These are phyloP conservation scores for Pistacia vera DNA, from an alignment of 345 rosid species.

Conservation along the genomic window DNA sequence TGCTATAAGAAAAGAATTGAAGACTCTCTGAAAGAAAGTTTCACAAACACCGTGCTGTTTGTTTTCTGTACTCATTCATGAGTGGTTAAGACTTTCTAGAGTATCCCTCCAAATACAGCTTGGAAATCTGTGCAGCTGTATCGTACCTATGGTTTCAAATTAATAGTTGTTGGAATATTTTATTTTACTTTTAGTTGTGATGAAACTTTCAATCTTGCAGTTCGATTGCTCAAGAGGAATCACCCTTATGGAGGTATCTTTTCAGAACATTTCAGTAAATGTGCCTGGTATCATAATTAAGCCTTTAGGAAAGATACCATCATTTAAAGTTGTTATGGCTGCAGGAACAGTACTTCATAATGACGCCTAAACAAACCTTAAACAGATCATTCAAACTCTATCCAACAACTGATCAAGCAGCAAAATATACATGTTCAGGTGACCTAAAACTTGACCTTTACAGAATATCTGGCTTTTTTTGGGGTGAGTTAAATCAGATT, in stretches of 20 bases:
- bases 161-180: slow-evolving; percentile 5
- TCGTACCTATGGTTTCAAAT: background rate
- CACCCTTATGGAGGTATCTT: slow-evolving; percentile 65
- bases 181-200: slow-evolving; percentile 5
- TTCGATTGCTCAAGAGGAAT: slow-evolving; percentile 88
- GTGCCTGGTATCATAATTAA: background rate
- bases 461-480: background rate
- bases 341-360: slow-evolving; percentile 91
- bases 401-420: slow-evolving; percentile 85
- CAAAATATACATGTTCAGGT: slow-evolving; percentile 76
- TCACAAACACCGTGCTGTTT: background rate
- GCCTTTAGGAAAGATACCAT: slow-evolving; percentile 11
- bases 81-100: background rate
- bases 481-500: slow-evolving; percentile 8
- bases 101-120: background rate
- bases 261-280: background rate
- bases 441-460: slow-evolving; percentile 11
- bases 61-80: background rate
- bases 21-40: background rate
- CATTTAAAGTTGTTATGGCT: slow-evolving; percentile 21
- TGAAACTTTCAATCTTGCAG: slow-evolving; percentile 39
- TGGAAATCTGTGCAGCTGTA: background rate
- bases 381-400: slow-evolving; percentile 73
- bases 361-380: slow-evolving; percentile 68
- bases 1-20: background rate